Evolutionary conservation across 371 early-diverging fungal genomes (phyloP).

Genomic region (Fennellomyces sp.): DNA sequence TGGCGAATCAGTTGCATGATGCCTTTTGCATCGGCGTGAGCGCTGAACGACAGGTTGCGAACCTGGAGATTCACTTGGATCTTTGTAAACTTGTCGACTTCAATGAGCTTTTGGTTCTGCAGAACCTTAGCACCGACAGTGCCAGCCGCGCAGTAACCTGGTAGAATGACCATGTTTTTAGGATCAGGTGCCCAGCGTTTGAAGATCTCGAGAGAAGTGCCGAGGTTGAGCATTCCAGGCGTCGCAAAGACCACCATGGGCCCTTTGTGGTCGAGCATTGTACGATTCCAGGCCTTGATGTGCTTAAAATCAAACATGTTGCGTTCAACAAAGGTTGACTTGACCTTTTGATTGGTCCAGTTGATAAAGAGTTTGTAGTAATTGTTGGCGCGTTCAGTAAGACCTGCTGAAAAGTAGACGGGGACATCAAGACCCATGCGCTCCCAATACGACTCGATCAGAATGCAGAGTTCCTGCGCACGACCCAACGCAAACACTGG

Average conservation of each 20-base stretch:
- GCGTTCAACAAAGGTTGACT: constrained; percentile 79
- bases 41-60: constrained; percentile 96
- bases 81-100: constrained; percentile 75
- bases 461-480: constrained; percentile 95
- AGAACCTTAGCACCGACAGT: constrained; percentile 96
- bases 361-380: constrained; percentile 93
- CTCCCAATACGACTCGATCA: constrained; percentile 96
- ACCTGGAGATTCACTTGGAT: constrained; percentile 92
- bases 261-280: constrained; percentile 69
- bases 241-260: constrained; percentile 97
- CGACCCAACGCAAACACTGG: constrained; percentile 97
- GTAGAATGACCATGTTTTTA: constrained; percentile 93
- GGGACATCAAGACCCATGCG: constrained; percentile 87
- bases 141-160: constrained; percentile 93
- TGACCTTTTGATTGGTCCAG: constrained; percentile 96
- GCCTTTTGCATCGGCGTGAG: constrained; percentile 99
- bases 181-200: constrained; percentile 88
- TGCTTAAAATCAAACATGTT: constrained; percentile 97
- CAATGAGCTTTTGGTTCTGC: constrained; percentile 84
- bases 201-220: constrained; percentile 85
- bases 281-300: constrained; percentile 82
- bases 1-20: constrained; percentile 96
- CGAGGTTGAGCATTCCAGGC: constrained; percentile 93
- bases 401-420: constrained; percentile 93
- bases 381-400: constrained; percentile 92